phyloP scores from a whole-genome alignment of 306 rosid genomes.

The Chamaecrista fasciculata region DNA sequence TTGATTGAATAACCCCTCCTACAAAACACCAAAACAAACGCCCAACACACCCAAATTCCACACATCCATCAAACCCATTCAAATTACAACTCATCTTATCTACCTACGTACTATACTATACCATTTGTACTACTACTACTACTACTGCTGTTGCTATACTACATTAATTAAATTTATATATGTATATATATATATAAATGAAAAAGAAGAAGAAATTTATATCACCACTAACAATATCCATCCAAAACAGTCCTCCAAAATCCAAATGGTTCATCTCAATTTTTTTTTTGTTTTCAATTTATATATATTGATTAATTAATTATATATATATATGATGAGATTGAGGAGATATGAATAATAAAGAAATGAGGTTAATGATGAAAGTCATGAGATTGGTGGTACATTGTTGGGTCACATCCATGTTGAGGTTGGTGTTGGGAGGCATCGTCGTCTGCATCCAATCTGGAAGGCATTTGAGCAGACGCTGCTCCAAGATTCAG shows the following conservation, averaged over 20 bases:
- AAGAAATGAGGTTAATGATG: slow-evolving; percentile 1
- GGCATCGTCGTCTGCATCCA: slow-evolving; percentile 51
- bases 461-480: slow-evolving; percentile 50
- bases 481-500: slow-evolving; percentile 79
- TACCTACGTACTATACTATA: too few relatives aligned
- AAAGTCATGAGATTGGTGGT: slow-evolving; percentile 73
- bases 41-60: too few relatives aligned
- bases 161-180: too few relatives aligned
- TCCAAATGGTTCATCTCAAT: too few relatives aligned
- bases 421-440: slow-evolving; percentile 43
- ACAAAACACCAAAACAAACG: neutral
- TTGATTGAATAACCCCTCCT: slow-evolving; percentile 54
- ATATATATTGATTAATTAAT: too few relatives aligned
- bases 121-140: too few relatives aligned
- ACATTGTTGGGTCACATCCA: slow-evolving; percentile 60
- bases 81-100: too few relatives aligned
- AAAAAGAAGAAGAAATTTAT: slow-evolving; percentile 20
- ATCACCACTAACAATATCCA: slow-evolving; percentile 8
- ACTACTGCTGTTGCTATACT: too few relatives aligned
- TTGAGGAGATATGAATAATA: too few relatives aligned
- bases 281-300: too few relatives aligned
- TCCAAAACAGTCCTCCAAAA: too few relatives aligned
- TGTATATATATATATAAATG: neutral
- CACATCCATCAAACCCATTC: too few relatives aligned
- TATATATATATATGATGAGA: neutral